These are phyloP conservation scores for Coniosporium apollinis DNA, from an alignment of 495 filamentous ascomycete species.

Conservation along the genomic window DNA sequence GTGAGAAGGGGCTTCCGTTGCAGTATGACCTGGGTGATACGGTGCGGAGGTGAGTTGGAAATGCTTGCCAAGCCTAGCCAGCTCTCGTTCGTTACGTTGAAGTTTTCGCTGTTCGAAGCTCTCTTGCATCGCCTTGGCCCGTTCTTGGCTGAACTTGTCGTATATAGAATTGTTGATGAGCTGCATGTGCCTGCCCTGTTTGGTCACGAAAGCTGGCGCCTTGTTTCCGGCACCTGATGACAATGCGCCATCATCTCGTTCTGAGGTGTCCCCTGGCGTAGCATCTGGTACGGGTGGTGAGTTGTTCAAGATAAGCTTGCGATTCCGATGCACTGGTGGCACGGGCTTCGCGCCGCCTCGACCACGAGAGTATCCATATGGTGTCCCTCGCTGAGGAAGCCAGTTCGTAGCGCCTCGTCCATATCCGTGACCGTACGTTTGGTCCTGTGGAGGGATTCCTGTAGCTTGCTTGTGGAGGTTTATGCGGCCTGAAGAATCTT, in stretches of 20 bases:
- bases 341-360: slow-evolving; percentile 2
- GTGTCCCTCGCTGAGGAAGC: slow-evolving; percentile 11
- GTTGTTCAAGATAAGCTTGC: slow-evolving; percentile 58
- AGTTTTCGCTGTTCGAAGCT: slow-evolving; percentile 42
- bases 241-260: background rate
- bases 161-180: slow-evolving; percentile 74
- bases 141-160: slow-evolving; percentile 54
- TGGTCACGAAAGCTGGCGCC: slow-evolving; percentile 48
- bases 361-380: slow-evolving; percentile 9
- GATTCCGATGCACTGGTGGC: slow-evolving; percentile 39
- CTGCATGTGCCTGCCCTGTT: slow-evolving; percentile 71
- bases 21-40: slow-evolving; percentile 10
- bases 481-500: slow-evolving; percentile 3
- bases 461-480: slow-evolving; percentile 9
- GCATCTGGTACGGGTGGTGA: slow-evolving; percentile 4
- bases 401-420: slow-evolving; percentile 2
- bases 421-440: background rate
- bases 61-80: slow-evolving; percentile 32
- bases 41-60: slow-evolving; percentile 4
- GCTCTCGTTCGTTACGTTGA: slow-evolving; percentile 39
- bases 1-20: slow-evolving; percentile 21
- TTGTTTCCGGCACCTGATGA: slow-evolving; percentile 1
- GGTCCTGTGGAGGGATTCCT: background rate
- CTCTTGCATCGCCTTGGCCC: slow-evolving; percentile 58
- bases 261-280: slow-evolving; percentile 1